Conservation (phyloP, 768 basidiomycete species). For the Rhodotorula paludigena region DNA sequence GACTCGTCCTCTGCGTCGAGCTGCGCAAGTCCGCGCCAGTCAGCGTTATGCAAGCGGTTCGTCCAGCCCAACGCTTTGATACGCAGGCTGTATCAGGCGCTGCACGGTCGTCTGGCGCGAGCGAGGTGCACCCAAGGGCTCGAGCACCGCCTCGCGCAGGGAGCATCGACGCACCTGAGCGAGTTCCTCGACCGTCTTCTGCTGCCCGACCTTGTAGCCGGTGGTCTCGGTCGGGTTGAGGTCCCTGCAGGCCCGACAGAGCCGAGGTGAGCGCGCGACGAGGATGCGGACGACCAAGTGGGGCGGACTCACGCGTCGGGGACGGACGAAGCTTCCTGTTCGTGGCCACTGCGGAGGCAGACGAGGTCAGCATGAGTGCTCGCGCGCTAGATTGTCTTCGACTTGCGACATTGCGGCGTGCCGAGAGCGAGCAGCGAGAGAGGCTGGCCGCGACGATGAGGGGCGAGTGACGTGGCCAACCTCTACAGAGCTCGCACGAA, state of each 20-base stretch:
- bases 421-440: not conserved
- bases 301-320: conserved; percentile 6
- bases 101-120: too few species aligned
- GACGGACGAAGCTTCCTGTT: conserved; percentile 5
- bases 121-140: too few species aligned
- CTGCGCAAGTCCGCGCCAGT: conserved; percentile 43
- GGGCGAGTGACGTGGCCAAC: not conserved
- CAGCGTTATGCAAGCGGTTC: not conserved
- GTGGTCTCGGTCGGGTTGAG: conserved; percentile 26
- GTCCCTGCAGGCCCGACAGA: conserved; percentile 1
- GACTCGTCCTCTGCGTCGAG: conserved; percentile 89
- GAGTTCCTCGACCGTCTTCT: conserved; percentile 29
- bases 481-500: too few species aligned
- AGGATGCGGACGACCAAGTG: too few species aligned
- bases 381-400: fast-evolving
- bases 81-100: too few species aligned
- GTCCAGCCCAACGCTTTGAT: not conserved
- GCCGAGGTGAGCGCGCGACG: not conserved
- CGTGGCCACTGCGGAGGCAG: not conserved
- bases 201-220: conserved; percentile 28
- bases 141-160: not conserved
- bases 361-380: not conserved
- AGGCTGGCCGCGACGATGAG: not conserved
- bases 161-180: not conserved
- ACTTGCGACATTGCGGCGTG: conserved; percentile 1